Conservation (phyloP, 2,329 filamentous ascomycete species). For the Claviceps spartinae region DNA sequence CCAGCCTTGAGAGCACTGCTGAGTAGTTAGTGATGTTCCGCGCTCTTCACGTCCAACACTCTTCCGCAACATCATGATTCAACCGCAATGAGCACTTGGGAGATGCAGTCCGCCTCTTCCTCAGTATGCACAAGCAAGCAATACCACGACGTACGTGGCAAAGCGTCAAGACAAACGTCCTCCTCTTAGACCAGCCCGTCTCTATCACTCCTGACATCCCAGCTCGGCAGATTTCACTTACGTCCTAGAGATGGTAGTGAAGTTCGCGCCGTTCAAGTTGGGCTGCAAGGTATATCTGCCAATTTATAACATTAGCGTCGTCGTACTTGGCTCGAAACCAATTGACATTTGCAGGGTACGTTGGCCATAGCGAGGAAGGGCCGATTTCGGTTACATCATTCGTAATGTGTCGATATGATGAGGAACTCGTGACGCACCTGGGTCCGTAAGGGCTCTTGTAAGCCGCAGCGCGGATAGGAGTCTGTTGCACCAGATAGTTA, state of each 20-base stretch:
- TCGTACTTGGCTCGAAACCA: neutral
- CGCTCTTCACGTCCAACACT: neutral
- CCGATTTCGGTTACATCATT: neutral
- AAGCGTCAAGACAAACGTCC: neutral
- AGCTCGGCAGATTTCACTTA: constrained; percentile 26
- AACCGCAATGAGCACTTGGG: neutral
- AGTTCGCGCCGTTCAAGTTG: constrained; percentile 34
- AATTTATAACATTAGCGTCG: constrained; percentile 15
- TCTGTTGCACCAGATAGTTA: constrained; percentile 25
- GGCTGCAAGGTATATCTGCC: constrained; percentile 46
- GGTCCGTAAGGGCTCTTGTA: constrained; percentile 54
- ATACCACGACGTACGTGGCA: neutral
- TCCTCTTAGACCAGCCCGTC: neutral
- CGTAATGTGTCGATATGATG: neutral
- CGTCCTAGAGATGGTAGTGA: constrained; percentile 34
- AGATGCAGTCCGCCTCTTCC: neutral
- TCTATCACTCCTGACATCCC: neutral
- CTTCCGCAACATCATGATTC: neutral
- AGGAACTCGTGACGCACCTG: constrained; percentile 34
- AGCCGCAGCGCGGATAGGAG: constrained; percentile 29
- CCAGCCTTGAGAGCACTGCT: constrained; percentile 19
- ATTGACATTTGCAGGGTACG: neutral
- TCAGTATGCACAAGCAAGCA: neutral
- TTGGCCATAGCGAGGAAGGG: neutral
- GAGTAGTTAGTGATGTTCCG: neutral